phyloP scores from a whole-genome alignment of 2,329 filamentous ascomycete genomes.

The Cladosporium sp. region DNA sequence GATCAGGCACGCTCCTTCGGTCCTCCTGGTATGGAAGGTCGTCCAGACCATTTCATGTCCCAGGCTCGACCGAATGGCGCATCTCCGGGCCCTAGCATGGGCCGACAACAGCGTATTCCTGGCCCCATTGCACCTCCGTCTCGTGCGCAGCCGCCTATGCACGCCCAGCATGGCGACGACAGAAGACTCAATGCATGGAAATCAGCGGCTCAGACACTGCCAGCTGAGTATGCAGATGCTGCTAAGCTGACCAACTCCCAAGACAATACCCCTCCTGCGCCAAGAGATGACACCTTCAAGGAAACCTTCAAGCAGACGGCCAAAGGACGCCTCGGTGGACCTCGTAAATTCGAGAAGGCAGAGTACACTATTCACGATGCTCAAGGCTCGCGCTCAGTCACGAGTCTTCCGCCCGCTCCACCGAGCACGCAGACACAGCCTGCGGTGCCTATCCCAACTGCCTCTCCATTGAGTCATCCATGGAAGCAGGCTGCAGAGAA shows the following conservation, averaged over 20 bases:
- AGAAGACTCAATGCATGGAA: constrained; percentile 31
- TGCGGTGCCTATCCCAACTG: constrained; percentile 29
- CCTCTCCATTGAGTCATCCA: constrained; percentile 25
- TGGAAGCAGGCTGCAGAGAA: constrained; percentile 27
- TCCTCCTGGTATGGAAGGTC: constrained; percentile 24
- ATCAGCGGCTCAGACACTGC: constrained; percentile 27
- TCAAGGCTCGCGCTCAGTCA: constrained; percentile 28
- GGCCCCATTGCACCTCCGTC: constrained; percentile 39
- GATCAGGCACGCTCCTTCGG: constrained; percentile 19
- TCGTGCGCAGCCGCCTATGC: constrained; percentile 28
- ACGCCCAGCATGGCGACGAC: constrained; percentile 19
- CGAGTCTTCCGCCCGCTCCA: constrained; percentile 32
- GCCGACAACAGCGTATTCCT: constrained; percentile 34
- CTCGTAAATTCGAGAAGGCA: constrained; percentile 21
- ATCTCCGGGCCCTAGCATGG: constrained; percentile 33
- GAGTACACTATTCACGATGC: constrained; percentile 34
- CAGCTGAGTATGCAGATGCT: constrained; percentile 29
- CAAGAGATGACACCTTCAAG: constrained; percentile 24
- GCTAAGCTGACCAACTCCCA: constrained; percentile 6
- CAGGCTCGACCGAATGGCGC: constrained; percentile 32
- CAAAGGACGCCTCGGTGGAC: constrained; percentile 17
- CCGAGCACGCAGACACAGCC: constrained; percentile 38
- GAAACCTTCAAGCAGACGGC: constrained; percentile 41
- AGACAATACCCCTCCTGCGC: neutral
- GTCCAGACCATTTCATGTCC: constrained; percentile 29